These are phyloP conservation scores for Saraca asoca DNA, from an alignment of 331 rosid species.

Conservation along the genomic window DNA sequence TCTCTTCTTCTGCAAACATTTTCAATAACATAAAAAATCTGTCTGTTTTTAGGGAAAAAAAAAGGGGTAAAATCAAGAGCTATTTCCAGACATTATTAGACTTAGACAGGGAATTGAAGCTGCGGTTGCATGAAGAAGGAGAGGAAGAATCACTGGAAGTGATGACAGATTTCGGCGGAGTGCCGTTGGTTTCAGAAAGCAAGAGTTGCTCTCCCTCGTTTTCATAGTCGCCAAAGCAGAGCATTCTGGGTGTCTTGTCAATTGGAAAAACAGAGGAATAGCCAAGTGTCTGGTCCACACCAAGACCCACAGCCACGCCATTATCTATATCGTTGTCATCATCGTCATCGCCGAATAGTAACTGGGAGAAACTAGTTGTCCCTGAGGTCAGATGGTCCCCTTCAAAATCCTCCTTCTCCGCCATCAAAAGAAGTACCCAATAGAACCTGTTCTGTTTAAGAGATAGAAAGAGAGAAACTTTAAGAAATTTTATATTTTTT, in stretches of 20 bases:
- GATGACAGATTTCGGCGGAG: slow-evolving; percentile 56
- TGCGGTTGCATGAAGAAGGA: slow-evolving; percentile 29
- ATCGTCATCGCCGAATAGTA: slow-evolving; percentile 56
- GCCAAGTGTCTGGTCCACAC: slow-evolving; percentile 34
- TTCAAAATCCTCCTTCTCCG: slow-evolving; percentile 41
- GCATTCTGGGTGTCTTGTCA: slow-evolving; percentile 65
- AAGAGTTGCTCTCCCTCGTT: neutral
- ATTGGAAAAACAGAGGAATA: slow-evolving; percentile 36
- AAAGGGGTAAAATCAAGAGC: no score
- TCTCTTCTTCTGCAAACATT: no score
- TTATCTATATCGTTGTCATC: neutral
- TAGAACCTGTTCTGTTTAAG: neutral
- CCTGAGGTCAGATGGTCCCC: slow-evolving; percentile 51
- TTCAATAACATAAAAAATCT: no score
- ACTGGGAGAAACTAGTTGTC: slow-evolving; percentile 66
- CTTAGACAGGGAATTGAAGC: slow-evolving; percentile 37
- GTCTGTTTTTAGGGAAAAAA: no score
- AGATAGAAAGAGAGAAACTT: neutral
- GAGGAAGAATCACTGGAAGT: slow-evolving; percentile 68
- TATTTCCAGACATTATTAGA: slow-evolving; percentile 12
- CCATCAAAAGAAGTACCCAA: slow-evolving; percentile 41
- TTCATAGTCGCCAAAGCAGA: slow-evolving; percentile 56
- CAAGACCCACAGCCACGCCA: slow-evolving; percentile 28
- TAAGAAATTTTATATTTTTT: neutral
- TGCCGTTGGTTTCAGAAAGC: slow-evolving; percentile 27